These are phyloP conservation scores for Rheum nobile DNA, from an alignment of 148 eudicot species.

Conservation along the genomic window DNA sequence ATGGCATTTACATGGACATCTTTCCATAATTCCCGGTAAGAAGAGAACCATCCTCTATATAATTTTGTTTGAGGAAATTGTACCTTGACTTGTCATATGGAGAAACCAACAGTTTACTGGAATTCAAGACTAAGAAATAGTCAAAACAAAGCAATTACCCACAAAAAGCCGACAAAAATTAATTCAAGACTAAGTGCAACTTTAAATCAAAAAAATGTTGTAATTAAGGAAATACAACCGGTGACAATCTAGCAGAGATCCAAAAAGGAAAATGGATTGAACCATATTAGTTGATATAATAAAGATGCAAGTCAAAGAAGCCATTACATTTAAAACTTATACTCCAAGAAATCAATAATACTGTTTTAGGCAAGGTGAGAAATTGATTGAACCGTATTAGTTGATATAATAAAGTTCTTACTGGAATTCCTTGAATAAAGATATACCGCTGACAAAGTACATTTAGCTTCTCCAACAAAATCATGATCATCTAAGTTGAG, in stretches of 20 bases:
- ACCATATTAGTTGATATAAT: background rate
- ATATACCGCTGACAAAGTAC: conserved; percentile 71
- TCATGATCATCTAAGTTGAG: conserved; percentile 75
- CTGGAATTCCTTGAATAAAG: background rate
- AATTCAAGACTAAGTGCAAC: too few species aligned
- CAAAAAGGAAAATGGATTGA: conserved; percentile 3
- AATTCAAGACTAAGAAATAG: too few species aligned
- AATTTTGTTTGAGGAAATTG: background rate
- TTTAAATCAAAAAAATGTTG: too few species aligned
- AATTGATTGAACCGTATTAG: too few species aligned
- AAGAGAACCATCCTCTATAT: background rate
- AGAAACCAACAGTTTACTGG: conserved; percentile 64
- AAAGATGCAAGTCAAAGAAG: background rate
- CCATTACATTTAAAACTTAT: background rate
- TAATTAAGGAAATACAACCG: too few species aligned
- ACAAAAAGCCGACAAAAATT: too few species aligned
- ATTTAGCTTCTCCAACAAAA: conserved; percentile 74
- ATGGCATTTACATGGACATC: background rate
- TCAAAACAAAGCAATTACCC: too few species aligned
- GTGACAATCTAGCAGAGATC: conserved; percentile 61
- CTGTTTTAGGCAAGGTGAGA: background rate
- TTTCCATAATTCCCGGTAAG: background rate
- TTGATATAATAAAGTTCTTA: background rate
- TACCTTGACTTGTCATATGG: conserved; percentile 99
- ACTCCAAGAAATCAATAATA: background rate